Evolutionary conservation across 176 grass and related monocot species (phyloP).

Genomic region (Pontederia paniculata): DNA sequence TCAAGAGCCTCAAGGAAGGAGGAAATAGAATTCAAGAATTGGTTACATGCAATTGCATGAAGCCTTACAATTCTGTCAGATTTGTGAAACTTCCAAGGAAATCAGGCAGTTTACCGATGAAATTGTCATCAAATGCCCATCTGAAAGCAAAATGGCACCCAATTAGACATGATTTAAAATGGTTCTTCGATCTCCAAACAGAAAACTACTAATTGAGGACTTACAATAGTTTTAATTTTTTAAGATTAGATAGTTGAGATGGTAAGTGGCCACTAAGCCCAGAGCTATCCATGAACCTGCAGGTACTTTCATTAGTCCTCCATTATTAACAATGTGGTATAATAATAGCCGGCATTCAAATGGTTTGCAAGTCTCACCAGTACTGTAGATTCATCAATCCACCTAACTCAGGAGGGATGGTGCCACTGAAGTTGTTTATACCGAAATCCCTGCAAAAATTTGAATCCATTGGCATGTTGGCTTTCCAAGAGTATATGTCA

Average conservation of each 20-base stretch:
- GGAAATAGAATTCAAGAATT: too few relatives aligned
- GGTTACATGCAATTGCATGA: too few relatives aligned
- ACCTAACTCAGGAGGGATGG: slow-evolving; percentile 56
- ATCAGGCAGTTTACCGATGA: slow-evolving; percentile 61
- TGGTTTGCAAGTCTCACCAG: slow-evolving; percentile 22
- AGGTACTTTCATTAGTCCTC: not conserved
- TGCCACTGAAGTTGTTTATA: too few relatives aligned
- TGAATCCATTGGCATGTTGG: too few relatives aligned
- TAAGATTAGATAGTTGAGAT: slow-evolving; percentile 44
- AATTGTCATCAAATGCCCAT: slow-evolving; percentile 64
- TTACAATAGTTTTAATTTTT: slow-evolving; percentile 33
- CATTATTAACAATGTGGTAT: not conserved
- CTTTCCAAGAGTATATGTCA: too few relatives aligned
- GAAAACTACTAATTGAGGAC: not conserved
- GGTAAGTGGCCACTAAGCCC: slow-evolving; percentile 54
- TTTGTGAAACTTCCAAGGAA: slow-evolving; percentile 58
- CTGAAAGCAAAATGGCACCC: slow-evolving; percentile 23
- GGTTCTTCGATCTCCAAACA: not conserved
- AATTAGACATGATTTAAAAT: not conserved
- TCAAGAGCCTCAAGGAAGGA: too few relatives aligned
- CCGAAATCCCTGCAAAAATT: too few relatives aligned
- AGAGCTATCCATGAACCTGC: slow-evolving; percentile 66
- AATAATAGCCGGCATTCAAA: not conserved
- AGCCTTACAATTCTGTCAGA: slow-evolving; percentile 36
- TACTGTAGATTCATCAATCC: slow-evolving; percentile 38